Conservation (phyloP, 768 basidiomycete species). For the Glaciozyma antarctica region DNA sequence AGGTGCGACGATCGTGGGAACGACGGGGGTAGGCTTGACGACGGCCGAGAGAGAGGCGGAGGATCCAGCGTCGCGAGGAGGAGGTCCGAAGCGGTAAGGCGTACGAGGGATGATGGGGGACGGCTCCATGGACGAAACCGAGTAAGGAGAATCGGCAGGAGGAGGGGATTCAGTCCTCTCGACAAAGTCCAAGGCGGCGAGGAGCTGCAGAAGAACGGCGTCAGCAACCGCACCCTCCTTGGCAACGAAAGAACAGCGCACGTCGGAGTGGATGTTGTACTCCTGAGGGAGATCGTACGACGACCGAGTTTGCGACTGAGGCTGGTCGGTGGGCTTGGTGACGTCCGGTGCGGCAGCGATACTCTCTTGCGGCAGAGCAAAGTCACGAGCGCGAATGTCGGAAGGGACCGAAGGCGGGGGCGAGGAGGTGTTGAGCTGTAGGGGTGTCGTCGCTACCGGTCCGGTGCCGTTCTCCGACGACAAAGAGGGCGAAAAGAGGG, state of each 20-base stretch:
- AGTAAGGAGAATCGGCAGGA: slow-evolving; percentile 3
- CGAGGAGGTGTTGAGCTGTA: background rate
- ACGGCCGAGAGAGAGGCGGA: slow-evolving; percentile 11
- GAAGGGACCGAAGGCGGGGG: background rate
- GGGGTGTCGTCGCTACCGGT: background rate
- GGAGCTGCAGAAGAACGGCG: background rate
- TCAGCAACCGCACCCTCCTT: background rate
- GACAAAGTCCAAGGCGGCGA: slow-evolving; percentile 28
- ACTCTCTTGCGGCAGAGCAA: no score
- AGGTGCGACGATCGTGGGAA: slow-evolving; percentile 1
- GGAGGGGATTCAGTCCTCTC: slow-evolving; percentile 13
- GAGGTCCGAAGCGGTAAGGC: slow-evolving; percentile 14
- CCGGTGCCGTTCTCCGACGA: background rate
- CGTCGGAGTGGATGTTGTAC: slow-evolving; percentile 23
- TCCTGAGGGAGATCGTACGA: slow-evolving; percentile 1
- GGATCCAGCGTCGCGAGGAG: slow-evolving; percentile 3
- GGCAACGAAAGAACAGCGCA: background rate
- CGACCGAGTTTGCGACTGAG: background rate
- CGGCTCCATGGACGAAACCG: slow-evolving; percentile 10
- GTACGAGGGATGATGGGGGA: slow-evolving; percentile 2
- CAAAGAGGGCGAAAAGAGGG: slow-evolving; percentile 7
- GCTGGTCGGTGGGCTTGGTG: no score
- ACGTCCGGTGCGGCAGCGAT: no score
- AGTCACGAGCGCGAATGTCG: no score
- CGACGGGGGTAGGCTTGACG: background rate